Base-by-base conservation (phyloP, 169 alveolate genomes). In the Plasmodium gonderi region DNA sequence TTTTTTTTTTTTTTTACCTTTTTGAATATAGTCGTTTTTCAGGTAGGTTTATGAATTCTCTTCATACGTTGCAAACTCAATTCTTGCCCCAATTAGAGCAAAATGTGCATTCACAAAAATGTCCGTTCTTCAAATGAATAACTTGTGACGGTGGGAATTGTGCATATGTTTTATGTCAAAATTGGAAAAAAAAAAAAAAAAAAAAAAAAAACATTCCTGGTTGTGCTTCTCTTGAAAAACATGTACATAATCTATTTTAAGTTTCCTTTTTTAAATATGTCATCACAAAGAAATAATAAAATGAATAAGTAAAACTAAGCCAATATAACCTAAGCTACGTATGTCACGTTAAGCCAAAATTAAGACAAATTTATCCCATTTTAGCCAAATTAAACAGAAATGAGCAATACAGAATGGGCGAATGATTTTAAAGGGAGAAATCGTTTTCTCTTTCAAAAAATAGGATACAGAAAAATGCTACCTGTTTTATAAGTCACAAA, bases 1-100 rank as follows among this genome's bases (percentile, higher is more conserved):
- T 91, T 75, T 8, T 40, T 2, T 91, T 91, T 38, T 69, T 75
- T 7, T 64, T 67, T 6, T 17, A 79, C 42, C 40, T 79, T n/a
- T 74, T 77, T 7, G 42, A 64, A 40, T 92, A 81, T 3, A 29
- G 92, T 29, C 65, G 20, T 69, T 36, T 69, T 54, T 65, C 49
- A 36, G 49, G 49, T 72, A 76, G 51, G 38, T 60, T 17, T 40
- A 77, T 60, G 42, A 26, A 65, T 47, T 6, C 49, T 40, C 17
- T 42, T 26, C 33, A 29, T 36, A 36, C 72, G 40, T 60, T 36
- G 5, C 0, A 26, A 29, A 20, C n/a, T 60, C 40, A 20, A 36
- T n/a, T 60, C 26, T 23, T 23, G 72, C 72, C 17, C 33, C n/a
- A n/a, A n/a, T n/a, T 60, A n/a, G 9, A n/a, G 72, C 38, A 23